Conservation (phyloP, 805 yeast genomes). For the Torulaspora franciscae region DNA sequence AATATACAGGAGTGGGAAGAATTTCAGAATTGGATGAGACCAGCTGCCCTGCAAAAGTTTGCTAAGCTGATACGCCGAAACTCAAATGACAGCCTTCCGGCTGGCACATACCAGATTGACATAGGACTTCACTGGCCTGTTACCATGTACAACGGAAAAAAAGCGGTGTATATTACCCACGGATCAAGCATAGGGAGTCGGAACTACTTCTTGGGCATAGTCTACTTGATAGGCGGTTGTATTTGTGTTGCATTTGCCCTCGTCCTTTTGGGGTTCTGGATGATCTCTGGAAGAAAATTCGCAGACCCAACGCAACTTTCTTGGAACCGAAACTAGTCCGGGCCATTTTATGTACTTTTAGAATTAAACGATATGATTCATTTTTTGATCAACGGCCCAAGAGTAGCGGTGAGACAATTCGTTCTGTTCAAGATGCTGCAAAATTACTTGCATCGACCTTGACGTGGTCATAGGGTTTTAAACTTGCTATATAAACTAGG, state of each 20-base stretch:
- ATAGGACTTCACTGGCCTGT: slow-evolving; percentile 81
- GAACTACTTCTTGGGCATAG: slow-evolving; percentile 64
- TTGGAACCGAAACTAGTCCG: slow-evolving; percentile 47
- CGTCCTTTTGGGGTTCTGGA: slow-evolving; percentile 47
- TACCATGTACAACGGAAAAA: slow-evolving; percentile 58
- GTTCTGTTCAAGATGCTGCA: too few relatives aligned
- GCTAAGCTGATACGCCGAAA: slow-evolving; percentile 63
- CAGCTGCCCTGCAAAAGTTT: slow-evolving; percentile 67
- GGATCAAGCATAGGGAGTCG: slow-evolving; percentile 73
- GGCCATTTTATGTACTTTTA: background rate
- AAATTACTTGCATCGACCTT: too few relatives aligned
- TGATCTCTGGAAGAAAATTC: slow-evolving; percentile 61
- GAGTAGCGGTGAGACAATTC: too few relatives aligned
- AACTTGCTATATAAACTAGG: too few relatives aligned
- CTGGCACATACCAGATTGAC: slow-evolving; percentile 59
- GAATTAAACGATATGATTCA: too few relatives aligned
- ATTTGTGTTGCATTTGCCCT: slow-evolving; percentile 57
- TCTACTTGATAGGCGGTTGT: slow-evolving; percentile 74
- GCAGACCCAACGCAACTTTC: slow-evolving; percentile 69
- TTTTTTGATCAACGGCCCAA: too few relatives aligned
- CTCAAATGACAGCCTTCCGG: slow-evolving; percentile 47
- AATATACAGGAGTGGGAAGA: slow-evolving; percentile 72
- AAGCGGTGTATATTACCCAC: slow-evolving; percentile 62
- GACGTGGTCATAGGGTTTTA: too few relatives aligned
- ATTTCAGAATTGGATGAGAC: slow-evolving; percentile 96